These are phyloP conservation scores for Manihot esculenta DNA, from an alignment of 441 rosid species.

Conservation along the genomic window DNA sequence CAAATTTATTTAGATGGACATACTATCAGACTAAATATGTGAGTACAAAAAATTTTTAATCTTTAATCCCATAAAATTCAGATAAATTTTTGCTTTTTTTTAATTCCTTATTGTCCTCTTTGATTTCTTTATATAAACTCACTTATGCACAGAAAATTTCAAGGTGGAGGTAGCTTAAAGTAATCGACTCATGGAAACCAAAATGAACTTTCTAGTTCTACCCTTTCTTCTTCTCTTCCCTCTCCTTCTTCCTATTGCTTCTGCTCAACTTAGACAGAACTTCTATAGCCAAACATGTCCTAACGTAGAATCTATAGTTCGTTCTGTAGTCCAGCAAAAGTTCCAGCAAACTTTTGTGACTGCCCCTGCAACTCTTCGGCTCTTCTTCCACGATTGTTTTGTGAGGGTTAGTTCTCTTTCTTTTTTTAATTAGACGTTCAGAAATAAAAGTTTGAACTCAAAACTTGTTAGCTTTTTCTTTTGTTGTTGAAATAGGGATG, in stretches of 20 bases:
- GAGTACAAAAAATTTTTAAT: too few relatives aligned
- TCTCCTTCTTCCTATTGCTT: conserved; percentile 24
- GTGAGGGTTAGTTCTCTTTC: conserved; percentile 42
- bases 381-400: conserved; percentile 75
- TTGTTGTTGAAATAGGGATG: conserved; percentile 50
- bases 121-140: too few relatives aligned
- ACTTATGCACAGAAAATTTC: too few relatives aligned
- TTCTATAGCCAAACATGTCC: conserved; percentile 64
- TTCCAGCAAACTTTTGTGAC: conserved; percentile 73
- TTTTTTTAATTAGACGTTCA: too few relatives aligned
- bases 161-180: background rate
- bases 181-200: conserved; percentile 25
- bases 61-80: too few relatives aligned
- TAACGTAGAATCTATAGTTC: conserved; percentile 59
- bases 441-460: too few relatives aligned
- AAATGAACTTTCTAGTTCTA: conserved; percentile 8
- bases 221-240: conserved; percentile 20
- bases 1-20: too few relatives aligned
- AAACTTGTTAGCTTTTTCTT: too few relatives aligned
- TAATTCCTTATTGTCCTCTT: too few relatives aligned
- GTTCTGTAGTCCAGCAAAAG: conserved; percentile 54
- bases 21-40: too few relatives aligned
- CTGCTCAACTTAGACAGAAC: conserved; percentile 52
- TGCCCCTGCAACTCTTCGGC: conserved; percentile 64
- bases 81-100: too few relatives aligned